A percentile compares a stretch with the other conserved stretches of the same genome.
phyloP scores from a whole-genome alignment of 108 stramenopile species.

The Skeletonema grethae region DNA sequence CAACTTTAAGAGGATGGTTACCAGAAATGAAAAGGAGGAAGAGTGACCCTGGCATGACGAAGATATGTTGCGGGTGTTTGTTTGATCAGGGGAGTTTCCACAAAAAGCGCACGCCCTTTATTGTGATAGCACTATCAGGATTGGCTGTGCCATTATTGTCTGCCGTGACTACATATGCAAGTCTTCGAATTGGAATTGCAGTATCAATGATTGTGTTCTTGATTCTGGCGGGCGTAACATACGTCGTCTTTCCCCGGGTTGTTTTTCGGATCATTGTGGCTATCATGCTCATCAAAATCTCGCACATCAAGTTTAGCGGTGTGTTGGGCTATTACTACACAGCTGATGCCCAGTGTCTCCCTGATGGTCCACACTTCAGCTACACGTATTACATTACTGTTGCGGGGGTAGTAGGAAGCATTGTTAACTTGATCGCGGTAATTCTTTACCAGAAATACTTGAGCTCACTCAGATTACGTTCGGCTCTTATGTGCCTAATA shows the following conservation, averaged over 20 bases:
- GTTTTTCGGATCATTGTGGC: slow-evolving; percentile 35
- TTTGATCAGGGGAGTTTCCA: slow-evolving; percentile 39
- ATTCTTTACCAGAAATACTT: slow-evolving; percentile 39
- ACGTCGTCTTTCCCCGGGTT: slow-evolving; percentile 19
- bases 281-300: slow-evolving; percentile 32
- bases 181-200: slow-evolving; percentile 32
- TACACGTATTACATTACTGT: slow-evolving; percentile 54
- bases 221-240: slow-evolving; percentile 18
- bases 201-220: slow-evolving; percentile 23
- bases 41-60: slow-evolving; percentile 35
- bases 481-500: slow-evolving; percentile 45
- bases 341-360: slow-evolving; percentile 34
- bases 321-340: slow-evolving; percentile 48
- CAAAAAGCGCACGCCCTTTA: slow-evolving; percentile 43
- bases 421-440: slow-evolving; percentile 41
- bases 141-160: slow-evolving; percentile 37
- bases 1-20: slow-evolving; percentile 48
- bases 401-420: slow-evolving; percentile 39
- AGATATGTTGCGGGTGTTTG: slow-evolving; percentile 33
- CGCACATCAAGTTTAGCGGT: slow-evolving; percentile 20
- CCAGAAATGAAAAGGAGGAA: slow-evolving; percentile 41
- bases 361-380: slow-evolving; percentile 45
- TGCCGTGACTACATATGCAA: slow-evolving; percentile 38
- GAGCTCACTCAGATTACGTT: slow-evolving; percentile 33
- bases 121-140: slow-evolving; percentile 47